phyloP scores from a whole-genome alignment of 1,139 yeast genomes.

The Meyerozyma carpophila region DNA sequence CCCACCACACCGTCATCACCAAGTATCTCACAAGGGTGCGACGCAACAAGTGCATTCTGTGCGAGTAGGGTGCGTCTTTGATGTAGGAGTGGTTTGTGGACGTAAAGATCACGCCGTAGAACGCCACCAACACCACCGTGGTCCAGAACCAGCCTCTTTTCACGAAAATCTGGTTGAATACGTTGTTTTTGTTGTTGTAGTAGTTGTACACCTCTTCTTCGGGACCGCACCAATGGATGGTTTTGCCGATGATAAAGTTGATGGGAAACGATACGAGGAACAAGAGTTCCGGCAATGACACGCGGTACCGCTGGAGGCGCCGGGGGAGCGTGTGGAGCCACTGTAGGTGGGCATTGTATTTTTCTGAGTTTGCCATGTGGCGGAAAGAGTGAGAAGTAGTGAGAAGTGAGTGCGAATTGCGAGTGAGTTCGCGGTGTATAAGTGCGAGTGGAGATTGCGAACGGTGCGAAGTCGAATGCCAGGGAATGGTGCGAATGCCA shows the following conservation, averaged over 20 bases:
- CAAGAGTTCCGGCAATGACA: conserved; percentile 4
- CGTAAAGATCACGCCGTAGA: conserved; percentile 16
- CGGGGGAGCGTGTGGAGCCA: neutral
- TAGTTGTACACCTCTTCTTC: conserved; percentile 41
- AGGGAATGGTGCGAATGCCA: no score
- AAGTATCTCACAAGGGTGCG: conserved; percentile 34
- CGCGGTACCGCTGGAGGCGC: neutral
- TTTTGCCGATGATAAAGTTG: conserved; percentile 10
- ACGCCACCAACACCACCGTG: conserved; percentile 29
- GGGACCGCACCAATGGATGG: conserved; percentile 10
- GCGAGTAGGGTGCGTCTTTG: neutral
- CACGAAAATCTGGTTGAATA: conserved; percentile 70
- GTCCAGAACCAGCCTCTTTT: conserved; percentile 97
- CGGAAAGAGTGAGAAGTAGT: neutral
- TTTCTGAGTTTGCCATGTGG: neutral
- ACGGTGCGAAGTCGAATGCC: no score
- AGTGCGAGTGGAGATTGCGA: no score
- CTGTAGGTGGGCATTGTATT: neutral
- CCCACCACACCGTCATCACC: conserved; percentile 72
- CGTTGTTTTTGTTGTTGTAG: conserved; percentile 58
- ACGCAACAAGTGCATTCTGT: conserved; percentile 3
- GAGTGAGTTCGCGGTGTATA: no score
- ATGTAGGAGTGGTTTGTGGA: neutral
- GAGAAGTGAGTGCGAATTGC: no score
- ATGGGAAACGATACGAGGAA: conserved; percentile 7